Percentiles rank a stretch among this genome's conserved stretches.
Conservation (phyloP, 352 stramenopile species). For the Phytophthora cactorum region DNA sequence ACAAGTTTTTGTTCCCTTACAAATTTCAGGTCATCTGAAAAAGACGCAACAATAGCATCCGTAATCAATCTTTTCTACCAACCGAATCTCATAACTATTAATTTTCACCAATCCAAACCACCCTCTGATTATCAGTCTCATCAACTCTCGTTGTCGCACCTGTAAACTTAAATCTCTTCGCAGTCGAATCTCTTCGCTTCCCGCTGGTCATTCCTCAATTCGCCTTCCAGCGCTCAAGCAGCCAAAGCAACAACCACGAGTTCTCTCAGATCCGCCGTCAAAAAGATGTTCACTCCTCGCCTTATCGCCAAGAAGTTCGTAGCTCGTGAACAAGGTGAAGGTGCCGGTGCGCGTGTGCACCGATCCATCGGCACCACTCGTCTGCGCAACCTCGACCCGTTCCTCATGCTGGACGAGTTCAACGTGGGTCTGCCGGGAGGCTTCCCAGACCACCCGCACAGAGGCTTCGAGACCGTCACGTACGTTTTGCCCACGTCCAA, state of each 20-base stretch:
- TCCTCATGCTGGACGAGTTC: conserved; percentile 72
- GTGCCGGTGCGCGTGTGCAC: conserved; percentile 44
- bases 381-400: conserved; percentile 51
- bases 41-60: too few species aligned
- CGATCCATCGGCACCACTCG: conserved; percentile 44
- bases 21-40: too few species aligned
- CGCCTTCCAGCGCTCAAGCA: conserved; percentile 7
- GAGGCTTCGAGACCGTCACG: conserved; percentile 92
- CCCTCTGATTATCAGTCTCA: too few species aligned
- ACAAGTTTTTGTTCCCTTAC: too few species aligned
- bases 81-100: too few species aligned
- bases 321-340: conserved; percentile 41
- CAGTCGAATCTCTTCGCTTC: not conserved
- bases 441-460: conserved; percentile 90
- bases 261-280: conserved; percentile 24
- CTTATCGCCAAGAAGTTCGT: conserved; percentile 47
- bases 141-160: too few species aligned
- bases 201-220: conserved; percentile 20
- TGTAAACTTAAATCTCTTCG: too few species aligned
- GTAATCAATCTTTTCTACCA: too few species aligned
- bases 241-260: conserved; percentile 18
- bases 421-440: conserved; percentile 67
- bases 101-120: too few species aligned
- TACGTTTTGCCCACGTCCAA: conserved; percentile 79
- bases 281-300: conserved; percentile 39